Conservation (phyloP, 768 basidiomycete genomes). For the Boletus eberwhitei region DNA sequence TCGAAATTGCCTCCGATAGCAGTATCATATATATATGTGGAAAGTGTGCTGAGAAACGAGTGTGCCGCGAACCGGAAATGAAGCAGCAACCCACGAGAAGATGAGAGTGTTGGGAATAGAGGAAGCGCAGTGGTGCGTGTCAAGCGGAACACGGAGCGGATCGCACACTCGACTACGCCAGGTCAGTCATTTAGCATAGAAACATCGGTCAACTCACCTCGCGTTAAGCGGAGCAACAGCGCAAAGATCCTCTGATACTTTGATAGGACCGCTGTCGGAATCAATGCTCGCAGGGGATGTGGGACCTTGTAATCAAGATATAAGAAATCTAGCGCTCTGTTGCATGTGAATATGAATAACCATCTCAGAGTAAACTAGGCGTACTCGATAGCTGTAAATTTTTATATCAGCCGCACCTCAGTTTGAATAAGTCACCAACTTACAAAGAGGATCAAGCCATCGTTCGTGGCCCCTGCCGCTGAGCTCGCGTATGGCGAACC, state of each 20-base stretch:
- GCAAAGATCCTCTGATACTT: constrained; percentile 87
- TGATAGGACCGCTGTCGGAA: constrained; percentile 66
- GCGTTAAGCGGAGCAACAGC: constrained; percentile 70
- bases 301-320: constrained; percentile 92
- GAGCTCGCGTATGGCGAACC: constrained; percentile 80
- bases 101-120: constrained; percentile 56
- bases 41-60: constrained; percentile 64
- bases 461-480: constrained; percentile 62
- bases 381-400: constrained; percentile 22
- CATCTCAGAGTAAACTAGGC: neutral
- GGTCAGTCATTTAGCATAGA: neutral
- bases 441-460: constrained; percentile 82
- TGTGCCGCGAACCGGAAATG: constrained; percentile 75
- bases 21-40: constrained; percentile 73
- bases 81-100: constrained; percentile 52
- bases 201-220: constrained; percentile 49
- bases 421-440: constrained; percentile 30
- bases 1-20: constrained; percentile 78
- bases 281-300: constrained; percentile 66
- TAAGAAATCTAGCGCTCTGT: constrained; percentile 82
- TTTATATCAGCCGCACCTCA: constrained; percentile 3
- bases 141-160: constrained; percentile 64
- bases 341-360: constrained; percentile 1
- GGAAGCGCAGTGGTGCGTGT: constrained; percentile 40
- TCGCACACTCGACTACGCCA: constrained; percentile 60